Percentiles rank a stretch among this genome's conserved stretches.
Conservation (phyloP, 176 grass and related monocot genomes). For the Lolium rigidum region DNA sequence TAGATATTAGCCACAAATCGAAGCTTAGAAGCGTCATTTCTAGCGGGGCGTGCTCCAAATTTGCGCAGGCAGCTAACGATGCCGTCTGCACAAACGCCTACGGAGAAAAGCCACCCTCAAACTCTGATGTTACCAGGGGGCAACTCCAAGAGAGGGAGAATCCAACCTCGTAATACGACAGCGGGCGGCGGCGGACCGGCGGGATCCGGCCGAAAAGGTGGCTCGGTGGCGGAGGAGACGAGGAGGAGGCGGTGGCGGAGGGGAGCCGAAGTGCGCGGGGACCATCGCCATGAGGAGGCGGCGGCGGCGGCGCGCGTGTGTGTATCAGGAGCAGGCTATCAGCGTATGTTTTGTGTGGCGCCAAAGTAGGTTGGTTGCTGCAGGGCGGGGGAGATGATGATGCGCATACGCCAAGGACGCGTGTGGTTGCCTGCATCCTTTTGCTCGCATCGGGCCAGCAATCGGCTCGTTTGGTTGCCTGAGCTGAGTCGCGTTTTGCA, state of each 20-base stretch:
- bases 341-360: slow-evolving; percentile 41
- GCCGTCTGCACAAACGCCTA: background rate
- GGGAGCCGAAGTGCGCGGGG: slow-evolving; percentile 33
- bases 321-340: background rate
- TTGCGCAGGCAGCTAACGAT: background rate
- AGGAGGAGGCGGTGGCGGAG: slow-evolving; percentile 25
- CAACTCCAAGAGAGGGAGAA: slow-evolving; percentile 4
- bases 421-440: too few species aligned
- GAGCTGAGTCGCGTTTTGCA: too few species aligned
- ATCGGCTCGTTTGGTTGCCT: too few species aligned
- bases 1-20: background rate
- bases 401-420: slow-evolving; percentile 19
- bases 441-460: too few species aligned
- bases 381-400: slow-evolving; percentile 27
- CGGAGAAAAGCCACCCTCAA: background rate
- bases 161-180: slow-evolving; percentile 40
- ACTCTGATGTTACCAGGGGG: background rate
- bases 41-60: background rate
- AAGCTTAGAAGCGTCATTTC: background rate
- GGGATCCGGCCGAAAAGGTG: slow-evolving; percentile 5
- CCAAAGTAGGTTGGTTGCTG: slow-evolving; percentile 35
- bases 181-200: slow-evolving; percentile 25
- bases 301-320: background rate
- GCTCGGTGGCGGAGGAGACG: background rate
- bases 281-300: slow-evolving; percentile 46